Conservation (phyloP, 257 asterid genomes). For the Haberlea rhodopensis region DNA sequence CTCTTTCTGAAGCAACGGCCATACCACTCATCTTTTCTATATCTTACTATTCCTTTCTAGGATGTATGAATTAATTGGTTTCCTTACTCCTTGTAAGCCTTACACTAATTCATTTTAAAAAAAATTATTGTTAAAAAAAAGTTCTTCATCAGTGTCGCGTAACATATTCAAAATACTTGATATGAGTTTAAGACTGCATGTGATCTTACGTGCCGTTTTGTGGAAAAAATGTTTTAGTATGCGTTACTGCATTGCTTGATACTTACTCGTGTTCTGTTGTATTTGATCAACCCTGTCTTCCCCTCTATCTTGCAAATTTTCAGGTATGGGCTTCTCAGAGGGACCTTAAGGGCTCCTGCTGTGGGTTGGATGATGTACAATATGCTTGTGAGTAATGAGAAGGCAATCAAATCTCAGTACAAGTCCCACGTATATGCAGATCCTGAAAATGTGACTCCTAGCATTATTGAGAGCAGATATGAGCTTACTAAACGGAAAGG, state of each 20-base stretch:
- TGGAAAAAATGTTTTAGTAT: background rate
- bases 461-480: slow-evolving; percentile 66
- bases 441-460: slow-evolving; percentile 78
- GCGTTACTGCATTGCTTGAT: background rate
- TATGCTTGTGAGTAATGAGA: slow-evolving; percentile 88
- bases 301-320: slow-evolving; percentile 7
- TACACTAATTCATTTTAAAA: too few relatives aligned
- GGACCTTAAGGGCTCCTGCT: slow-evolving; percentile 92
- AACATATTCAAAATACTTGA: background rate
- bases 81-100: background rate
- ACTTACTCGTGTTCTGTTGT: background rate
- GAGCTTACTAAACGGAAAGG: slow-evolving; percentile 79
- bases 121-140: slow-evolving; percentile 13
- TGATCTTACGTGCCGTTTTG: background rate
- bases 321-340: slow-evolving; percentile 86
- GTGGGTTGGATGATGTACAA: slow-evolving; percentile 99
- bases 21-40: background rate
- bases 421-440: slow-evolving; percentile 91
- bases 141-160: background rate
- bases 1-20: background rate
- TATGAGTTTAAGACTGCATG: background rate
- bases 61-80: too few relatives aligned
- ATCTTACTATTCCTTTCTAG: too few relatives aligned
- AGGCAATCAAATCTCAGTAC: slow-evolving; percentile 86
- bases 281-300: background rate